Conservation (phyloP, 176 grass and related monocot genomes). For the Rhynchospora tenuis region DNA sequence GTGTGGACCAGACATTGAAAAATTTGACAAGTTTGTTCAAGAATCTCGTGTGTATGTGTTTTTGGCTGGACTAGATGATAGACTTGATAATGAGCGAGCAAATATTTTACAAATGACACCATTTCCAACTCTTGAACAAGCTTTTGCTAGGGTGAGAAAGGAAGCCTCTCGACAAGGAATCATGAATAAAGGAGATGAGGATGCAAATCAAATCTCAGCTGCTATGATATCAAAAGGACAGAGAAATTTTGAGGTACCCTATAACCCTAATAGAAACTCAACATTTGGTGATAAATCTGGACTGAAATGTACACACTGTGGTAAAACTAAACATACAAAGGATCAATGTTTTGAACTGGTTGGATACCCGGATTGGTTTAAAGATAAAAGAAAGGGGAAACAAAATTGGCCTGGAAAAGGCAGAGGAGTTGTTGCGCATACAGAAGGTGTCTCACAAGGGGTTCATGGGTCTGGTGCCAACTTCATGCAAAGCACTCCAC, state of each 20-base stretch:
- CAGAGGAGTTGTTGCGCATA: background rate
- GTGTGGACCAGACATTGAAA: background rate
- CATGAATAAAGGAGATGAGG: background rate
- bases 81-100: background rate
- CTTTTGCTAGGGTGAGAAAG: background rate
- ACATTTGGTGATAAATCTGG: background rate
- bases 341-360: background rate
- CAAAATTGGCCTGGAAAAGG: background rate
- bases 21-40: background rate
- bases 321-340: background rate
- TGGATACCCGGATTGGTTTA: background rate
- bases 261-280: background rate
- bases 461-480: too few relatives aligned
- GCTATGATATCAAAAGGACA: background rate
- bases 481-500: too few relatives aligned
- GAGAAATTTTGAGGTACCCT: background rate
- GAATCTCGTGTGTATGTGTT: background rate
- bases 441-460: background rate
- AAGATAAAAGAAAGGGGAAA: background rate
- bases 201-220: background rate
- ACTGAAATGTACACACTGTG: background rate
- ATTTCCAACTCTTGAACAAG: background rate
- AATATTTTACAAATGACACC: background rate
- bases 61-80: background rate
- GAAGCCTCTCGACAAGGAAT: background rate